Evolutionary conservation across 2,329 filamentous ascomycete genomes (phyloP), one percentile per base, ranked within the genome.

Genomic region (Aspergillus oerlinghausenensis): DNA sequence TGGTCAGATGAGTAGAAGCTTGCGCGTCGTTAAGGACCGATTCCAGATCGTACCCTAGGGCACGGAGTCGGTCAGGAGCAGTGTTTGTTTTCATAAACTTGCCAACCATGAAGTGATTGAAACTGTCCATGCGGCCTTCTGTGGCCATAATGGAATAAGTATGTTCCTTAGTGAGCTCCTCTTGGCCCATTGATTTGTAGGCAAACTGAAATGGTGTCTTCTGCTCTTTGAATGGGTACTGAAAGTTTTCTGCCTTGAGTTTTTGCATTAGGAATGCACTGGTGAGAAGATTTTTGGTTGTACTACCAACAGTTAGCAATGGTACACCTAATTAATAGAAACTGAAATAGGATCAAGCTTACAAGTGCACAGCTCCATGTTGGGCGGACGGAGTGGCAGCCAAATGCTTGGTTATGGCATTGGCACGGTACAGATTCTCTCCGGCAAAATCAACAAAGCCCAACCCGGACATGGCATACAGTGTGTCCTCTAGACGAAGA

Each of bases 311-410:
- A 26, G 14, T 61, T 7, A 52, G 51, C 38, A 14, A 35, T 1
- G 5, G 32, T 14, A 35, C 4, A 17, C 14, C 14, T 11, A 17
- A 5, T 5, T 0, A 17, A 3, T 17, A 17, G 4, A 17, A 14
- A n/a, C 28, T n/a, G 0, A 29, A 35, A 7, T 4, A 4, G 8
- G 29, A 2, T 3, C 10, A 25, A 23, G 8, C 69, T 55, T 50
- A 73, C 72, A 75, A 75, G 53, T 75, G 73, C 38, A 75, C 51
- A 26, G 68, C 71, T 11, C 73, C 73, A 62, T 75, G 69, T 50
- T 70, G 66, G 2, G 72, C 65, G 0, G 71, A 73, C 0, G 72
- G 71, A 56, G 68, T 68, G n/a, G 55, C 58, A 3, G 66, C 65
- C 66, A 74, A 66, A 59, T 73, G 72, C 26, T 56, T 63, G 4